Percentiles rank a stretch among this genome's conserved stretches.
Evolutionary conservation across 2,329 filamentous ascomycete genomes (phyloP).

Genomic region (Botrytis galanthina): DNA sequence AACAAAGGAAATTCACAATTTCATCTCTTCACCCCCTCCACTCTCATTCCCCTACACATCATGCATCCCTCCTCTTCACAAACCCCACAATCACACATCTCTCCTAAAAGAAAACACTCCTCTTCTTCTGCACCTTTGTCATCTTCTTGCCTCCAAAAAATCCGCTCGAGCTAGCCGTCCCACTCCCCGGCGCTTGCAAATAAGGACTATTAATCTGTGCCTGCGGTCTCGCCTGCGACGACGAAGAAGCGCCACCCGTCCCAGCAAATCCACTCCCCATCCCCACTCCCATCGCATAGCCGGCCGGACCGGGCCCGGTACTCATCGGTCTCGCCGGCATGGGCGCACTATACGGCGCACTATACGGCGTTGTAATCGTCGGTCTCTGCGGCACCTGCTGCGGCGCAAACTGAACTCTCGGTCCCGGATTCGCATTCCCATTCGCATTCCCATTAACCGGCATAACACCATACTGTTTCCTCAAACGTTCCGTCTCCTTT

Average conservation of each 20-base stretch:
- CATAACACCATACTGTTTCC: constrained; percentile 59
- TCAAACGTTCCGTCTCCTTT: constrained; percentile 78
- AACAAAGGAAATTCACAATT: neutral
- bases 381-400: constrained; percentile 26
- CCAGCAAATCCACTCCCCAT: neutral
- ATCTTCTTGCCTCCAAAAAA: constrained; percentile 42
- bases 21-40: neutral
- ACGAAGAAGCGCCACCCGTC: constrained; percentile 9
- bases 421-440: neutral
- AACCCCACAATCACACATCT: neutral
- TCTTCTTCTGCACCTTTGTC: constrained; percentile 38
- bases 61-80: neutral
- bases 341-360: constrained; percentile 16
- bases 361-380: constrained; percentile 17
- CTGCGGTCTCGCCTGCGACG: constrained; percentile 30
- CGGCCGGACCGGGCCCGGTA: neutral
- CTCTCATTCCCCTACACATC: neutral
- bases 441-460: neutral
- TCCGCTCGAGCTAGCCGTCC: constrained; percentile 45
- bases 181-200: constrained; percentile 33
- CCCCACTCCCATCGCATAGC: neutral
- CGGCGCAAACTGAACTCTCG: constrained; percentile 8
- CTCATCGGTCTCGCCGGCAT: constrained; percentile 27
- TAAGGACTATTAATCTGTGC: constrained; percentile 23
- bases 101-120: constrained; percentile 35